Evolutionary conservation across 345 rosid species (phyloP).

Genomic region (Firmiana major): DNA sequence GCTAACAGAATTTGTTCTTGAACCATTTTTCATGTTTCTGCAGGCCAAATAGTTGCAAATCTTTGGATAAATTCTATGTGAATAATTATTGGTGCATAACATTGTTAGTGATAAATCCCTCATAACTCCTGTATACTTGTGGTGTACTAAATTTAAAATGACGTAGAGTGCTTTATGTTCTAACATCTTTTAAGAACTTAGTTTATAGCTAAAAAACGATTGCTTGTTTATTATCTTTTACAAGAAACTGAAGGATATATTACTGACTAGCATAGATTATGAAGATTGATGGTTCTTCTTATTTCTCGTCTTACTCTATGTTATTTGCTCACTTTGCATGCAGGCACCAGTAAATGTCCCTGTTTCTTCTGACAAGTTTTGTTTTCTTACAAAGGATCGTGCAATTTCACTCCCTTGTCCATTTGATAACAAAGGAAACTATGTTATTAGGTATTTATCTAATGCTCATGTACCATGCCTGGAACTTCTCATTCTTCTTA

Average conservation of each 20-base stretch:
- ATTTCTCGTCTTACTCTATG: not conserved
- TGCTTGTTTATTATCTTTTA: not conserved
- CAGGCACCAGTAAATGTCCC: slow-evolving; percentile 80
- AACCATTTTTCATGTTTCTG: not conserved
- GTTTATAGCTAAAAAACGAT: too few relatives aligned
- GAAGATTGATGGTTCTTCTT: not conserved
- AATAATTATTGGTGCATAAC: too few relatives aligned
- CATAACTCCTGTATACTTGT: too few relatives aligned
- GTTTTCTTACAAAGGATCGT: slow-evolving; percentile 71
- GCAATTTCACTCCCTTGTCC: slow-evolving; percentile 84
- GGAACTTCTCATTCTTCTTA: not conserved
- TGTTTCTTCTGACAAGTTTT: slow-evolving; percentile 87
- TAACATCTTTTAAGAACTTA: too few relatives aligned
- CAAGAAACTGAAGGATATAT: not conserved
- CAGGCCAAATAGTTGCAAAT: not conserved
- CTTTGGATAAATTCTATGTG: too few relatives aligned
- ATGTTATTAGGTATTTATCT: slow-evolving; percentile 67
- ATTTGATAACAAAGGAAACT: slow-evolving; percentile 84
- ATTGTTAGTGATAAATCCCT: too few relatives aligned
- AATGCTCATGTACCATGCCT: not conserved
- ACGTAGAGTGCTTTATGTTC: too few relatives aligned
- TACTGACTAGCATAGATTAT: not conserved
- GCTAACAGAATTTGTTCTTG: not conserved
- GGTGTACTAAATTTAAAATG: too few relatives aligned
- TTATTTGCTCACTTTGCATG: slow-evolving; percentile 16